These are phyloP conservation scores for Brassica hybrid DNA, from an alignment of 441 rosid species.

Conservation along the genomic window DNA sequence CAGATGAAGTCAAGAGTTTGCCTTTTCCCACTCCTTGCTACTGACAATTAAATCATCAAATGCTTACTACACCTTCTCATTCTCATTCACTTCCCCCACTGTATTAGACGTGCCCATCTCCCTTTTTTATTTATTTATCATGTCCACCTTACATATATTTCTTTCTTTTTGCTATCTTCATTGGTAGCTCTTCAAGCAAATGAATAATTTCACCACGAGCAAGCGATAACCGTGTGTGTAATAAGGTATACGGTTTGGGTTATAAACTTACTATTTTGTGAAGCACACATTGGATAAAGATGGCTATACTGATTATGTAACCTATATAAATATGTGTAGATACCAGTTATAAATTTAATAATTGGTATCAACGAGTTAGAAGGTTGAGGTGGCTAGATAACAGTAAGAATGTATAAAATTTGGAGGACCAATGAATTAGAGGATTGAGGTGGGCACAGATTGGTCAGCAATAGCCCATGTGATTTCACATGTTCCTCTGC, in stretches of 20 bases:
- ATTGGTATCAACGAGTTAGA: conserved; percentile 24
- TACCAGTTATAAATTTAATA: background rate
- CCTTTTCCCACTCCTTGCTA: conserved; percentile 37
- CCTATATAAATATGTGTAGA: background rate
- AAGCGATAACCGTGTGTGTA: background rate
- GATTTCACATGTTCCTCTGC: conserved; percentile 44
- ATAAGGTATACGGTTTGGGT: background rate
- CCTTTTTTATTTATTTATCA: background rate
- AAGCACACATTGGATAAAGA: background rate
- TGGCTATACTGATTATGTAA: background rate
- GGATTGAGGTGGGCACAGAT: conserved; percentile 42
- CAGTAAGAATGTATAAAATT: conserved; percentile 20
- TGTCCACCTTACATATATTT: background rate
- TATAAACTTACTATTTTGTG: background rate
- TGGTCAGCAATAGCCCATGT: conserved; percentile 45
- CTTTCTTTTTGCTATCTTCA: conserved; percentile 8
- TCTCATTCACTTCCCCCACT: conserved; percentile 34
- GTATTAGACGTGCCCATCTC: conserved; percentile 26
- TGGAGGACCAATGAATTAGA: conserved; percentile 33
- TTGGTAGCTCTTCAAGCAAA: conserved; percentile 14
- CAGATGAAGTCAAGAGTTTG: conserved; percentile 34
- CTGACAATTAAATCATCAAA: conserved; percentile 39
- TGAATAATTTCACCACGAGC: background rate
- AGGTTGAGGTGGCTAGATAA: conserved; percentile 35
- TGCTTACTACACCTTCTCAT: conserved; percentile 31